Percentiles rank a stretch among this genome's conserved stretches.
These are phyloP conservation scores for Grosmannia huntii DNA, from an alignment of 2,329 filamentous ascomycete species.

Conservation along the genomic window DNA sequence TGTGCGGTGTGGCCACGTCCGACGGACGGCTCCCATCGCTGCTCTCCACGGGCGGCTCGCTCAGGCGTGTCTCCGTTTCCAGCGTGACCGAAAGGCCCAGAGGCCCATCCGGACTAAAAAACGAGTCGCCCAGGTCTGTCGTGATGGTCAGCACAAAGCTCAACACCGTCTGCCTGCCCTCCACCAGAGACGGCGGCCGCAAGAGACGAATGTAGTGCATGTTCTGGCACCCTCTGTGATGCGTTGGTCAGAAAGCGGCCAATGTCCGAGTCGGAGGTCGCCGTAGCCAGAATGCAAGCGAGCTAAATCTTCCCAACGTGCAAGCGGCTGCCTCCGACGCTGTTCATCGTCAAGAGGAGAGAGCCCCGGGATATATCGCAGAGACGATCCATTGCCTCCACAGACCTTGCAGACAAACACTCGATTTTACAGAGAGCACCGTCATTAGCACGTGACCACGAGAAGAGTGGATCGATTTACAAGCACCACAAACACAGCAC, in stretches of 20 bases:
- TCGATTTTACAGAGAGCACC: too few species aligned
- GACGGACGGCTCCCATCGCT: not conserved
- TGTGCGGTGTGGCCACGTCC: too few species aligned
- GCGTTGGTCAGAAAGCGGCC: not conserved
- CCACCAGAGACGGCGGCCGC: slow-evolving; percentile 28
- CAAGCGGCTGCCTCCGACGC: not conserved
- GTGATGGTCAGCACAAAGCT: slow-evolving; percentile 40
- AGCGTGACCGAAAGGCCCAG: slow-evolving; percentile 26
- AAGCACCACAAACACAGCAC: too few species aligned
- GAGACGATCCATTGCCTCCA: too few species aligned
- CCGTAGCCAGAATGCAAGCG: not conserved
- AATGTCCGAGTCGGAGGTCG: not conserved
- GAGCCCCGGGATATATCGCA: too few species aligned
- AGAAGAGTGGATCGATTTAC: too few species aligned
- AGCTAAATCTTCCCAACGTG: not conserved
- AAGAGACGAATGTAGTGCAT: slow-evolving; percentile 49
- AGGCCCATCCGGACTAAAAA: slow-evolving; percentile 31
- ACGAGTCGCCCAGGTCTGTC: slow-evolving; percentile 44
- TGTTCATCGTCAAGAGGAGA: not conserved
- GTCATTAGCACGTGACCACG: too few species aligned
- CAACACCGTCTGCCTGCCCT: slow-evolving; percentile 17
- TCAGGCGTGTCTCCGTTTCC: slow-evolving; percentile 2
- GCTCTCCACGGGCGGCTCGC: not conserved
- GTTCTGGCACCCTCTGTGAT: too few species aligned
- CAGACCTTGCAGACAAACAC: too few species aligned